Conservation (phyloP, 805 yeast species). For the Metschnikowia kofuensis region DNA sequence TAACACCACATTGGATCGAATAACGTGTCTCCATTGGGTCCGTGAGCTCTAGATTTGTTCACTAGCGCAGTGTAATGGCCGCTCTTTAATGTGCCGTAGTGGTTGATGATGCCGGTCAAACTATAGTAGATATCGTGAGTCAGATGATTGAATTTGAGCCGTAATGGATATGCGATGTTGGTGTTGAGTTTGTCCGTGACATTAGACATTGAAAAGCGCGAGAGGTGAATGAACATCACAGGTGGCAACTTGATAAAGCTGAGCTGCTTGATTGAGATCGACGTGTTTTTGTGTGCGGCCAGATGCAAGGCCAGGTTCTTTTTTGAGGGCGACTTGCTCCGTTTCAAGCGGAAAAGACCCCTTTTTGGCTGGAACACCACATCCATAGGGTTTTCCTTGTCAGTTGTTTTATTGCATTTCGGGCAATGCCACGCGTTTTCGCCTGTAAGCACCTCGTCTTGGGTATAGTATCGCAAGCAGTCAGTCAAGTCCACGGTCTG, state of each 20-base stretch:
- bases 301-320: slow-evolving; percentile 10
- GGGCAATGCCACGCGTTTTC: slow-evolving; percentile 88
- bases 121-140: slow-evolving; percentile 42
- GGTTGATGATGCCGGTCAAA: slow-evolving; percentile 65
- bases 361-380: slow-evolving; percentile 35
- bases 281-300: slow-evolving; percentile 5
- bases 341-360: slow-evolving; percentile 34
- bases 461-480: slow-evolving; percentile 58
- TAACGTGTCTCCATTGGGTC: slow-evolving; percentile 24
- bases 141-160: slow-evolving; percentile 43
- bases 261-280: slow-evolving; percentile 22
- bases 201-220: slow-evolving; percentile 46
- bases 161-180: slow-evolving; percentile 53
- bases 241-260: slow-evolving; percentile 36
- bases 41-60: slow-evolving; percentile 36
- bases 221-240: slow-evolving; percentile 38
- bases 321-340: slow-evolving; percentile 36
- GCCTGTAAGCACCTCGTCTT: slow-evolving; percentile 63
- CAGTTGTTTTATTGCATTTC: slow-evolving; percentile 45
- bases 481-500: slow-evolving; percentile 50
- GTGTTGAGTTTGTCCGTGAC: slow-evolving; percentile 52
- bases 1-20: slow-evolving; percentile 58
- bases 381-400: slow-evolving; percentile 16
- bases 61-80: slow-evolving; percentile 77
- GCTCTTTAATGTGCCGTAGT: slow-evolving; percentile 63